Conservation (phyloP, 1,139 yeast genomes). For the Pichia sp. region DNA sequence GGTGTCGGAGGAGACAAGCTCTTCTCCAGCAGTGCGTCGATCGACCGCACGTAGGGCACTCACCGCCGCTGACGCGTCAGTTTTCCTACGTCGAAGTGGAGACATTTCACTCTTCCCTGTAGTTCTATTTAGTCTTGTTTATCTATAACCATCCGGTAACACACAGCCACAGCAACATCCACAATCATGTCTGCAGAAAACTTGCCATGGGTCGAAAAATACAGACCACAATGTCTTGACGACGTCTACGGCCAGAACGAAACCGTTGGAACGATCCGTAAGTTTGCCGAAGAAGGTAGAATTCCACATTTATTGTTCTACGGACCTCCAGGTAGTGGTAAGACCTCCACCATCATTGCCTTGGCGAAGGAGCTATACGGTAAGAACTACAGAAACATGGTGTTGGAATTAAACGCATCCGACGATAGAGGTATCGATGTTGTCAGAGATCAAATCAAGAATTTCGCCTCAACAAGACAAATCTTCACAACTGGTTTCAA, state of each 20-base stretch:
- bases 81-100: too few relatives aligned
- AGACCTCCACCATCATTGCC: constrained; percentile 91
- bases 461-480: constrained; percentile 87
- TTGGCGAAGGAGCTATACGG: constrained; percentile 93
- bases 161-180: not conserved
- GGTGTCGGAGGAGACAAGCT: constrained; percentile 36
- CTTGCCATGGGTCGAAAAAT: constrained; percentile 86
- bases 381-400: constrained; percentile 79
- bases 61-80: too few relatives aligned
- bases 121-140: too few relatives aligned
- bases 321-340: constrained; percentile 99
- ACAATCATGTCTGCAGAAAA: constrained; percentile 32
- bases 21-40: constrained; percentile 4
- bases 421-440: constrained; percentile 89
- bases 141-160: too few relatives aligned
- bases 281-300: constrained; percentile 78
- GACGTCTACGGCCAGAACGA: constrained; percentile 93
- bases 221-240: constrained; percentile 79
- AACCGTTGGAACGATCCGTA: constrained; percentile 76
- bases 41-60: not conserved
- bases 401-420: constrained; percentile 83
- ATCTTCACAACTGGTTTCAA: constrained; percentile 83
- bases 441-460: constrained; percentile 80
- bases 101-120: too few relatives aligned
- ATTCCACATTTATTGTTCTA: constrained; percentile 89